Evolutionary conservation across 202 grass and related monocot genomes (phyloP).

Genomic region (Dendrocalamus latiflorus): DNA sequence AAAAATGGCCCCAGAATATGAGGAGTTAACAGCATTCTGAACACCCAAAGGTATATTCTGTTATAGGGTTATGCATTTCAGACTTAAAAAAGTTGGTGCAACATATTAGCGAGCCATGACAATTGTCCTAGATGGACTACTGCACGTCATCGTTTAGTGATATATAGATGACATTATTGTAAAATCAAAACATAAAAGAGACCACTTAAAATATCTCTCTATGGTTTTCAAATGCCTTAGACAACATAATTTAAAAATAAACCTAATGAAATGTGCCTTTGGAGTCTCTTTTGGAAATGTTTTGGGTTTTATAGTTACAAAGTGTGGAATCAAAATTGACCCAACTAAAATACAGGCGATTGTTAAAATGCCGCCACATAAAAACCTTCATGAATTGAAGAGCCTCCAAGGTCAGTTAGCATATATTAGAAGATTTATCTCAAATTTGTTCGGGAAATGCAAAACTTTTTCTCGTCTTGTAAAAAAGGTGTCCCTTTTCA

Average conservation of each 20-base stretch:
- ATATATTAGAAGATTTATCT: too few species aligned
- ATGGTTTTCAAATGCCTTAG: background rate
- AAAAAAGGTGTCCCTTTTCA: too few species aligned
- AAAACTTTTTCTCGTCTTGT: too few species aligned
- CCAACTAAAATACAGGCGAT: too few species aligned
- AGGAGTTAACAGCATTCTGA: too few species aligned
- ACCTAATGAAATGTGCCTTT: too few species aligned
- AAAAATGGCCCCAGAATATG: background rate
- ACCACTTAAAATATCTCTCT: background rate
- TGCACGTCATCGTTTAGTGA: background rate
- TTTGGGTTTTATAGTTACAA: background rate
- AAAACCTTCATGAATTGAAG: too few species aligned
- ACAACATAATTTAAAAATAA: background rate
- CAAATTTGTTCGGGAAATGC: too few species aligned
- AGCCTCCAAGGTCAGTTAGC: too few species aligned
- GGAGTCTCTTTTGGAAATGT: constrained; percentile 6
- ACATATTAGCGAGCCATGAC: background rate
- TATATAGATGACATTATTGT: constrained; percentile 18
- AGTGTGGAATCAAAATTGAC: background rate
- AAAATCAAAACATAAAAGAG: background rate
- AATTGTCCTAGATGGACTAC: background rate
- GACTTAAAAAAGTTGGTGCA: background rate
- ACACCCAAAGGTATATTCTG: too few species aligned
- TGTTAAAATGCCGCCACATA: too few species aligned
- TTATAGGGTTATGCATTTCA: too few species aligned